Base-by-base conservation (phyloP, 208 protist genomes). In the Wallacemonas rigidus region DNA sequence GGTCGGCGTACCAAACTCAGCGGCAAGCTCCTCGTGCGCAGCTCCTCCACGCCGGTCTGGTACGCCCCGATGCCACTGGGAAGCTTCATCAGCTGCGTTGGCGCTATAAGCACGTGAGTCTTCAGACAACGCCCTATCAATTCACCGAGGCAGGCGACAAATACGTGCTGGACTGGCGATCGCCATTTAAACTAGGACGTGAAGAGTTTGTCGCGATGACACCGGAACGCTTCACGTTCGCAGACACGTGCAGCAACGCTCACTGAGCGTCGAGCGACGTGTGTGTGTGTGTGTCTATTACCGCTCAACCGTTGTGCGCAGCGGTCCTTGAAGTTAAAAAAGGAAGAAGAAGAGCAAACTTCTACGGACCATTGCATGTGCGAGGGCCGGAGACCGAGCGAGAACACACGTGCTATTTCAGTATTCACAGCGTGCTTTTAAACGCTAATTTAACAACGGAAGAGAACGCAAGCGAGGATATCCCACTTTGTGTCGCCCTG, bases 71-170 rank as follows among this genome's bases (percentile, higher is more conserved):
- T 36, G 26, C 36, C 1, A 75, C 85, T 45, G 82, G 75, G 15
- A 54, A 41, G 9, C 38, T 56, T 6, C 76, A 77, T 44, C 75
- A 84, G 57, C 64, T 83, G 54, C 81, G 84, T 57, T 85, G 77
- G 72, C 87, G 87, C 72, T 88, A 88, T 69, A 38, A 41, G 35
- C 84, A 85, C 39, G 65, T 72, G 43, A 88, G 81, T 64, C 71
- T 89, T 44, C 72, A 84, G 47, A 88, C 79, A 26, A 77, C 86
- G n/a, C 86, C 89, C 12, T 86, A 62, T 55, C 80, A 91, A 44
- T 88, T 94, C 63, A 81, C 89, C 2, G 76, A 90, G 64, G 81
- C 73, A 0, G 67, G 63, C 14, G 86, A 86, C 8, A 57, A 81
- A 60, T 47, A 71, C 12, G 75, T 80, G 50, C 55, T 94, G 1